Evolutionary conservation across 495 filamentous ascomycete species (phyloP), one percentile per base, ranked within the genome.

Genomic region (Penicillium chermesinum): DNA sequence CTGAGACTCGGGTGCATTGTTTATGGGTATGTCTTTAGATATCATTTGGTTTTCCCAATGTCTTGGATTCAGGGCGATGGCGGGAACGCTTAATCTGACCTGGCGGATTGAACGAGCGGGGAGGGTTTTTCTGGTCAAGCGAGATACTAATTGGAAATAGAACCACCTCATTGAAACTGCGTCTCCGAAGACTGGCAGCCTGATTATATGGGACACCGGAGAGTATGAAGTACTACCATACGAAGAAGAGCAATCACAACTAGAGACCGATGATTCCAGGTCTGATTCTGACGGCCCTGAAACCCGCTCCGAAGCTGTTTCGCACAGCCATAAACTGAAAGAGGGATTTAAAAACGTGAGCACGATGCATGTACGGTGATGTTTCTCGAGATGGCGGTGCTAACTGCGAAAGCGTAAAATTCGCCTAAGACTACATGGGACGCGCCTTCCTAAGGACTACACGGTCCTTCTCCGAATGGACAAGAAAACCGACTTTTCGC

Each of bases 171-270:
- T 84, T 38, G 83, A 87, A 54, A 82, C 80, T 0, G 83, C 78
- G 6, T 82, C 78, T 2, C 39, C 51, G 9, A 64, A 65, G 10
- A 84, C 80, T 0, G 83, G 83, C 1, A 84, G 78, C 13, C 66
- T 87, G 13, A 73, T 87, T 12, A 82, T 87, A 30, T 87, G 83
- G 83, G 83, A 87, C 47, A 85, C 81, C 1, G 83, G 83, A 7
- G 80, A 82, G 45, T 86, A 86, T 54, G 67, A 72, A 41, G 53
- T 86, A 18, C 66, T 87, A 2, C 73, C 78, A 1, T 67, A 72
- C 15, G 55, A 65, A 8, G 46, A 51, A 14, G 43, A 50, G 0
- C 42, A 66, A 41, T 59, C 65, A 5, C 57, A 43, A 8, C 68
- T 69, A 0, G 63, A 71, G 19, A 75, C 69, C 7, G 77, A 78